Evolutionary conservation across 495 filamentous ascomycete genomes (phyloP), one percentile per base, ranked within the genome.

Genomic region (Penicillium egyptiacum): DNA sequence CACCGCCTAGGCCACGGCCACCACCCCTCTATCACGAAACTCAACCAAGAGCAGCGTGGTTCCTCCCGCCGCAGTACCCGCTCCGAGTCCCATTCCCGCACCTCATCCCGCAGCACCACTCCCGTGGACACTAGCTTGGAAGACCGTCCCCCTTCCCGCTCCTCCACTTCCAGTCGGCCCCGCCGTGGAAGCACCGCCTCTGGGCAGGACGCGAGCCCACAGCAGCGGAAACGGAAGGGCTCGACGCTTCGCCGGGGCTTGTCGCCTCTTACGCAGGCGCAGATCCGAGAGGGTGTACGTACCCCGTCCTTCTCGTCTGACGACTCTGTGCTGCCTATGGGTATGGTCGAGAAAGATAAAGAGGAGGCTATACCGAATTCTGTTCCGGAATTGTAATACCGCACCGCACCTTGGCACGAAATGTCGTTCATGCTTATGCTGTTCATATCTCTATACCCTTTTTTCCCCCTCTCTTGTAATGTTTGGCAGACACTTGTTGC

Each of bases 21-120:
- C 35, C 68, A 70, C 16, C 66, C 70, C 9, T 70, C 71, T 16
- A 65, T 65, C 31, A 60, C 71, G 26, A 75, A 71, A 42, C 54
- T 67, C 33, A 58, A 53, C 56, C 69, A 78, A 44, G 74, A 78
- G 52, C 54, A 61, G 3, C 70, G 74, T 52, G 62, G 70, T 10
- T 60, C 64, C 19, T 33, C 60, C 26, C 71, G 76, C 53, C 71
- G 72, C 41, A 63, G 59, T 19, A 73, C 74, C 20, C 71, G 76
- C 49, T 75, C 78, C 10, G 75, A 79, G 22, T 69, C 66, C 2
- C 74, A 78, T 56, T 79, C 77, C 9, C 77, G 76, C 16, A 78
- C 70, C 14, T 73, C 74, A 1, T 83, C 80, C 39, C 79, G 78
- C 30, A 81, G 78, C 57, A 75, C 70, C 31, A 81, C 79, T 35